Evolutionary conservation across 371 early-diverging fungal genomes (phyloP).

Genomic region (Circinella umbellata): DNA sequence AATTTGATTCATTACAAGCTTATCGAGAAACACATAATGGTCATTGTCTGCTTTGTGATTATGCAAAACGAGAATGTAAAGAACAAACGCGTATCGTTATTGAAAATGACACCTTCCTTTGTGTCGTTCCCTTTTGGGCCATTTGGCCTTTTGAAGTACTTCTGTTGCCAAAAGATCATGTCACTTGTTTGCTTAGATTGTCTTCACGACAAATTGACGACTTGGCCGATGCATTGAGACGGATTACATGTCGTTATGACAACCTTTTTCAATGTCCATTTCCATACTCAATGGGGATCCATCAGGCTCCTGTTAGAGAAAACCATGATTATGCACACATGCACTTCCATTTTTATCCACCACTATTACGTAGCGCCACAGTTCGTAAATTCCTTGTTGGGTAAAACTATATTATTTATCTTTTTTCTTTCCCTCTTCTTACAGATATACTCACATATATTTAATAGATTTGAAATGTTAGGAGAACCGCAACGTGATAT

Average conservation of each 20-base stretch:
- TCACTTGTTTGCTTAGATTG: conserved; percentile 61
- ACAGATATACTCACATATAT: too few species aligned
- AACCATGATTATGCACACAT: conserved; percentile 67
- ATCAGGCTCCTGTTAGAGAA: conserved; percentile 75
- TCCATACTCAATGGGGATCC: conserved; percentile 96
- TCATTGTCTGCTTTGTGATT: conserved; percentile 81
- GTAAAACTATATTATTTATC: conserved; percentile 35
- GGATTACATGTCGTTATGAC: conserved; percentile 86
- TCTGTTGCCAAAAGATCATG: conserved; percentile 77
- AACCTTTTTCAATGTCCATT: conserved; percentile 91
- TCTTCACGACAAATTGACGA: conserved; percentile 40
- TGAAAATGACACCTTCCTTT: conserved; percentile 81
- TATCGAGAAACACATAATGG: conserved; percentile 44
- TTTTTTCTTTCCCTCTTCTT: neutral
- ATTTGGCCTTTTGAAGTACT: conserved; percentile 95
- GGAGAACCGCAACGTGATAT: conserved; percentile 94
- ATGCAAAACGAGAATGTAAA: conserved; percentile 68
- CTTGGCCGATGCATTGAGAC: conserved; percentile 76
- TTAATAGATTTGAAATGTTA: conserved; percentile 84
- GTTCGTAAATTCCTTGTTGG: conserved; percentile 97
- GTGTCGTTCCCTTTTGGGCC: conserved; percentile 94
- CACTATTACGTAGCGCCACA: conserved; percentile 85
- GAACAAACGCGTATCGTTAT: conserved; percentile 73
- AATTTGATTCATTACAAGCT: conserved; percentile 69
- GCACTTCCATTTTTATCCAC: conserved; percentile 95